Conservation (phyloP, 768 basidiomycete species). For the Tulasnella sp. region DNA sequence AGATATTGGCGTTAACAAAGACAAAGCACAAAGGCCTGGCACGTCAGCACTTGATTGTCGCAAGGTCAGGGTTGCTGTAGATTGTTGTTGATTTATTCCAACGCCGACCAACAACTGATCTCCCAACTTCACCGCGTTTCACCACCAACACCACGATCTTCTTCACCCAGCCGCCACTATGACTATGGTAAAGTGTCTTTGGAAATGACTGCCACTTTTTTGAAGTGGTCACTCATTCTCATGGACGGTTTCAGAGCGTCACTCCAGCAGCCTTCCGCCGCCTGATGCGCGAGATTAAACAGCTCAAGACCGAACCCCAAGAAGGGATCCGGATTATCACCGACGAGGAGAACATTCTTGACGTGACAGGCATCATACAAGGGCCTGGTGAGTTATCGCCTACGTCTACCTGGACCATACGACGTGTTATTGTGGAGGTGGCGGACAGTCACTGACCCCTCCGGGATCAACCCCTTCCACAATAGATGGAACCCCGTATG, state of each 20-base stretch:
- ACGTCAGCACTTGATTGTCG: too few species aligned
- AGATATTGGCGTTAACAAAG: too few species aligned
- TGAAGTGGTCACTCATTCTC: too few species aligned
- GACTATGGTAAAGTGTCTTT: too few species aligned
- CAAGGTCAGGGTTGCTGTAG: too few species aligned
- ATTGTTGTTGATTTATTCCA: too few species aligned
- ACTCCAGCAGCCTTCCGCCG: conserved; percentile 47
- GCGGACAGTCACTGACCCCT: conserved; percentile 4
- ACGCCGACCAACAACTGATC: too few species aligned
- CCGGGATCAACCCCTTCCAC: too few species aligned
- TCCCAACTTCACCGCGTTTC: not conserved
- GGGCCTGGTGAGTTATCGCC: conserved; percentile 61
- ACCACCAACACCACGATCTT: not conserved
- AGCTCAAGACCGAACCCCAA: conserved; percentile 71
- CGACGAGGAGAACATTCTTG: conserved; percentile 79
- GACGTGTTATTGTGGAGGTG: not conserved
- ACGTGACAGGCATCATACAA: conserved; percentile 78
- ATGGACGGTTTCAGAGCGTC: conserved; percentile 3
- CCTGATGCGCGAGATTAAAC: conserved; percentile 75
- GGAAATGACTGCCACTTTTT: too few species aligned
- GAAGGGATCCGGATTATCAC: conserved; percentile 87
- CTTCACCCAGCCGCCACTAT: too few species aligned
- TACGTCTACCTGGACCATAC: not conserved
- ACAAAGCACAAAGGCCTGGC: too few species aligned
- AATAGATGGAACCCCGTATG: conserved; percentile 55